phyloP scores from a whole-genome alignment of 495 filamentous ascomycete genomes.

The Chaetomium cochliodes region DNA sequence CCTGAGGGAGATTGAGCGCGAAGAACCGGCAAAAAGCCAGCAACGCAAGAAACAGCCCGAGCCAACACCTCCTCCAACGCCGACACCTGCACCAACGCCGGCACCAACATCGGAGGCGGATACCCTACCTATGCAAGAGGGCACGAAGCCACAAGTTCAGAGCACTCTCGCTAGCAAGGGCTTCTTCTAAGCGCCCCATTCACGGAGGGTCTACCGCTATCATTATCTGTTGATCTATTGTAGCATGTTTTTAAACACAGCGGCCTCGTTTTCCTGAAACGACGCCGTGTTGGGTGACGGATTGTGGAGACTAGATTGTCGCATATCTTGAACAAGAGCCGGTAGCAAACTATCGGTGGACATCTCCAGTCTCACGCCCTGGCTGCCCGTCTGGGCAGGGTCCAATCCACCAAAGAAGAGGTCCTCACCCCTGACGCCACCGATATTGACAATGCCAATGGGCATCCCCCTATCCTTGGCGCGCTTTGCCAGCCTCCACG shows the following conservation, averaged over 20 bases:
- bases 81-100: not conserved
- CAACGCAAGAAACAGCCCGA: constrained; percentile 32
- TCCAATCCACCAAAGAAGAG: constrained; percentile 58
- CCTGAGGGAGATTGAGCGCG: constrained; percentile 74
- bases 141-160: constrained; percentile 14
- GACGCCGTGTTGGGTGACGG: not conserved
- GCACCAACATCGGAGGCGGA: not conserved
- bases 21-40: constrained; percentile 63
- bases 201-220: not conserved
- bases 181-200: constrained; percentile 39
- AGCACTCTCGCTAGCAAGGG: constrained; percentile 30
- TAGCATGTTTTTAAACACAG: constrained; percentile 53
- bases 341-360: constrained; percentile 57
- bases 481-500: constrained; percentile 82
- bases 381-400: constrained; percentile 46
- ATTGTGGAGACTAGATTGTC: constrained; percentile 9
- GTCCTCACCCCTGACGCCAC: constrained; percentile 78
- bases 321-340: constrained; percentile 48
- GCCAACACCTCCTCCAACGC: not conserved
- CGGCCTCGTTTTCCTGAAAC: constrained; percentile 15
- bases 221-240: constrained; percentile 35
- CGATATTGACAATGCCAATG: constrained; percentile 79
- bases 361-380: constrained; percentile 53
- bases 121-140: constrained; percentile 1
- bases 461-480: constrained; percentile 81